These are phyloP conservation scores for Nemania serpens DNA, from an alignment of 2,329 filamentous ascomycete species.

Conservation along the genomic window DNA sequence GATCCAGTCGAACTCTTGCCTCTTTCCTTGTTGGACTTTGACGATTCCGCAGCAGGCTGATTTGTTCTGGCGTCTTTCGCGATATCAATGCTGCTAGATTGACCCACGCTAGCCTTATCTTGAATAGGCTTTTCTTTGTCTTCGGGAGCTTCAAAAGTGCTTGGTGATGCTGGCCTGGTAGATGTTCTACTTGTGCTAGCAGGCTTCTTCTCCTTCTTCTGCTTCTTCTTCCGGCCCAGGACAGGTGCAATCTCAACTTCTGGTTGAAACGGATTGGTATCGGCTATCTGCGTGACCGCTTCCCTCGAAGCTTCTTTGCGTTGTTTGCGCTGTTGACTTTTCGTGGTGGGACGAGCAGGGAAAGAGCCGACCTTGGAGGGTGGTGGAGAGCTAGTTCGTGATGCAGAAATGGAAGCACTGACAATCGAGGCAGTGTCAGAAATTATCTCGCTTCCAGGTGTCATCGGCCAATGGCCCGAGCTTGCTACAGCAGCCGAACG, in stretches of 20 bases:
- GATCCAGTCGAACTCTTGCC: constrained; percentile 34
- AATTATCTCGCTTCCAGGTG: constrained; percentile 72
- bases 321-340: constrained; percentile 79
- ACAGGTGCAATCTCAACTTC: constrained; percentile 70
- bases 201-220: constrained; percentile 70
- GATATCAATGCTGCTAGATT: constrained; percentile 30
- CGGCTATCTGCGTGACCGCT: constrained; percentile 60
- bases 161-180: constrained; percentile 41
- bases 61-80: constrained; percentile 31
- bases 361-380: constrained; percentile 69
- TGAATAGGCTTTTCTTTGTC: constrained; percentile 41
- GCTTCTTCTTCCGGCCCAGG: constrained; percentile 80
- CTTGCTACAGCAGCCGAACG: constrained; percentile 38
- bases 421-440: constrained; percentile 79
- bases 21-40: constrained; percentile 35
- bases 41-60: constrained; percentile 23
- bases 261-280: constrained; percentile 55
- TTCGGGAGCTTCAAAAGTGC: constrained; percentile 36
- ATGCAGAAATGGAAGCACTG: constrained; percentile 69
- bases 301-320: constrained; percentile 70
- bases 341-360: constrained; percentile 71
- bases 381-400: constrained; percentile 74
- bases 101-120: constrained; percentile 35
- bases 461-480: constrained; percentile 64
- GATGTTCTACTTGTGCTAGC: constrained; percentile 38